phyloP scores from a whole-genome alignment of 2,329 filamentous ascomycete genomes.

The Colletotrichum eleusines region DNA sequence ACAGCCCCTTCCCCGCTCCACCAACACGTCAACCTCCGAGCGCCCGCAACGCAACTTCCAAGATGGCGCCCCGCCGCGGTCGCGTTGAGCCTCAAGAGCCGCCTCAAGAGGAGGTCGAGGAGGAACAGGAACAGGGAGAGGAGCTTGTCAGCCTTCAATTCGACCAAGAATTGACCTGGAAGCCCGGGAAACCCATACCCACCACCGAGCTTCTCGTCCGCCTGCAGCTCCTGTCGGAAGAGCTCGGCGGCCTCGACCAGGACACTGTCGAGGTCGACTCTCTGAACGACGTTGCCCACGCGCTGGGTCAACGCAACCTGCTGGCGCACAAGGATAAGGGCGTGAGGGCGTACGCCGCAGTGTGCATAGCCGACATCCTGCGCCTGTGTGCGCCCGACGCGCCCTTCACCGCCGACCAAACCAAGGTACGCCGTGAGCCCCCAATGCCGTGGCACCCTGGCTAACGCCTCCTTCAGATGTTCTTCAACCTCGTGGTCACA shows the following conservation, averaged over 20 bases:
- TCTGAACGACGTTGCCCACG: conserved; percentile 85
- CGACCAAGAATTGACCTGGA: conserved; percentile 89
- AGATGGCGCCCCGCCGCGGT: conserved; percentile 41
- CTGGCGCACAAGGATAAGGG: conserved; percentile 93
- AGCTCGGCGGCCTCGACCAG: conserved; percentile 88
- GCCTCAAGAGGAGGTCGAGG: conserved; percentile 41
- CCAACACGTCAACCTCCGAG: conserved; percentile 36
- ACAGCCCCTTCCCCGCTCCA: conserved; percentile 39
- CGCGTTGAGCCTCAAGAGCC: conserved; percentile 39
- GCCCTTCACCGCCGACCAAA: conserved; percentile 88
- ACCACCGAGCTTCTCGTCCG: conserved; percentile 85
- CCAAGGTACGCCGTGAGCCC: conserved; percentile 74
- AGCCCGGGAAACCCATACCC: conserved; percentile 88
- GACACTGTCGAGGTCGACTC: conserved; percentile 87
- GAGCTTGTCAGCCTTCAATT: conserved; percentile 72
- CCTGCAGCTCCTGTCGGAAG: conserved; percentile 82
- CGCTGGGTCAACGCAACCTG: conserved; percentile 84
- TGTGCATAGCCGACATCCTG: conserved; percentile 93
- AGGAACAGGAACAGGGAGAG: conserved; percentile 38
- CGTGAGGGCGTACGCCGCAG: conserved; percentile 88
- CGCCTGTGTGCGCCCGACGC: conserved; percentile 94
- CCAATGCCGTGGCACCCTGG: neutral
- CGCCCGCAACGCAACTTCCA: conserved; percentile 22
- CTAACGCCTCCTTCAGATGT: conserved; percentile 71
- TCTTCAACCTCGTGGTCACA: conserved; percentile 89